Evolutionary conservation across 352 stramenopile species (phyloP).

Genomic region (Ochromonadaceae sp.): DNA sequence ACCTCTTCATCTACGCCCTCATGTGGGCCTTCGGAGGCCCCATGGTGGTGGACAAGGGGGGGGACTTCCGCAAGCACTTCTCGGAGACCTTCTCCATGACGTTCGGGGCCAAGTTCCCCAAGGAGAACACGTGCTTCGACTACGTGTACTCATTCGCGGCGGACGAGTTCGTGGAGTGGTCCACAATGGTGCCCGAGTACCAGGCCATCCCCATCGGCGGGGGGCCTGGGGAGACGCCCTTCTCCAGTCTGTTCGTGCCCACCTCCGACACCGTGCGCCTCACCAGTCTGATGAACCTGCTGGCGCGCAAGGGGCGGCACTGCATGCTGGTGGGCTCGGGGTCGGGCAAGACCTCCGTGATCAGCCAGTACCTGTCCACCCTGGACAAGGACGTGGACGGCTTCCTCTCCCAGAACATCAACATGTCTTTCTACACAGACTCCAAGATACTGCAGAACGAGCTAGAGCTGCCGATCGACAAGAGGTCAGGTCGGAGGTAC

Average conservation of each 20-base stretch:
- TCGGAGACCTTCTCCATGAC: slow-evolving; percentile 45
- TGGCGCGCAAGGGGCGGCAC: slow-evolving; percentile 75
- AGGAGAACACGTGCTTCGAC: slow-evolving; percentile 87
- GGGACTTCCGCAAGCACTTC: slow-evolving; percentile 50
- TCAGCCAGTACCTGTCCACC: slow-evolving; percentile 79
- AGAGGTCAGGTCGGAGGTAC: slow-evolving; percentile 81
- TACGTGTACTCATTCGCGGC: slow-evolving; percentile 87
- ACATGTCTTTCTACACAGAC: slow-evolving; percentile 93
- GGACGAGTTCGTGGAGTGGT: slow-evolving; percentile 79
- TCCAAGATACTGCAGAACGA: slow-evolving; percentile 83
- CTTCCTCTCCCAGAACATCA: slow-evolving; percentile 87
- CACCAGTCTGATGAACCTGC: slow-evolving; percentile 78
- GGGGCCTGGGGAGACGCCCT: slow-evolving; percentile 73
- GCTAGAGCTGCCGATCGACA: slow-evolving; percentile 89
- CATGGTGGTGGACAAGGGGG: slow-evolving; percentile 72
- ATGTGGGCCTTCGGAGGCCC: slow-evolving; percentile 91
- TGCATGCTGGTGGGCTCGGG: slow-evolving; percentile 86
- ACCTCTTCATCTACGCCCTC: slow-evolving; percentile 84
- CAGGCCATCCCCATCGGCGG: slow-evolving; percentile 71
- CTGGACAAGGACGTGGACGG: slow-evolving; percentile 70
- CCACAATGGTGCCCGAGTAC: slow-evolving; percentile 69
- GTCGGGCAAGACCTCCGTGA: slow-evolving; percentile 90
- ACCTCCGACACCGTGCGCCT: slow-evolving; percentile 88
- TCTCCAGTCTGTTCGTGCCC: slow-evolving; percentile 86
- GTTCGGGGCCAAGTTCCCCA: slow-evolving; percentile 72